Evolutionary conservation across 352 stramenopile genomes (phyloP), one percentile per base, ranked within the genome.

Genomic region (Phytopythium ostracodes): DNA sequence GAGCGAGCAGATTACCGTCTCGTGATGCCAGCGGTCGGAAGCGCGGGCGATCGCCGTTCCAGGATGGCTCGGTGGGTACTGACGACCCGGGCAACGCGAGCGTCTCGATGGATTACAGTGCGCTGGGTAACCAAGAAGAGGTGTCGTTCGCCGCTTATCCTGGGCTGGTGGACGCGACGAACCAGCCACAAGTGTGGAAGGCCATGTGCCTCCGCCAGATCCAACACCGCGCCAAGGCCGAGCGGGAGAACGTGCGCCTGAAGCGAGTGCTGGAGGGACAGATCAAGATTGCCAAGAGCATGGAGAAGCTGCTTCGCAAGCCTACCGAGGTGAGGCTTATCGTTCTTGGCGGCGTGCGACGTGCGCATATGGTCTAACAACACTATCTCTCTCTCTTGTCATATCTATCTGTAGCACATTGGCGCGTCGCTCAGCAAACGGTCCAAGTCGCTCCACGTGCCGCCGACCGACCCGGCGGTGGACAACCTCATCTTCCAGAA

Each of bases 271-370:
- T 77, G 4, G 71, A 75, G 38, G 65, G 68, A 4, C 71, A 77
- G 65, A 66, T 77, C 36, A 75, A 75, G 46, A 71, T 77, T 35
- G 71, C 71, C 46, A 75, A 75, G 53, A 77, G 68, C 49, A 68
- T 77, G 59, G 64, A 75, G 50, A 65, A 72, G 47, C 65, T 75
- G 35, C 62, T 77, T 24, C 67, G 60, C 38, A 75, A 78, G 42
- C 68, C 65, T 22, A 72, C 62, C 2, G 66, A 73, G 24, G 46
- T 71, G 56, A 67, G 63, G n/a, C n/a, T 55, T 20, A 68, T 67
- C 50, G 65, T 66, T 25, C 66, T 63, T 25, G 70, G 9, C 3
- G 6, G 14, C 24, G 25, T 53, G 11, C 3, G 1, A 33, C 14
- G 46, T 0, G 10, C 24, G 22, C 6, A 18, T 35, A 12, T 3